Percentiles rank a stretch among this genome's conserved stretches.
Conservation (phyloP, 345 rosid genomes). For the Eucalyptus tenuipes region DNA sequence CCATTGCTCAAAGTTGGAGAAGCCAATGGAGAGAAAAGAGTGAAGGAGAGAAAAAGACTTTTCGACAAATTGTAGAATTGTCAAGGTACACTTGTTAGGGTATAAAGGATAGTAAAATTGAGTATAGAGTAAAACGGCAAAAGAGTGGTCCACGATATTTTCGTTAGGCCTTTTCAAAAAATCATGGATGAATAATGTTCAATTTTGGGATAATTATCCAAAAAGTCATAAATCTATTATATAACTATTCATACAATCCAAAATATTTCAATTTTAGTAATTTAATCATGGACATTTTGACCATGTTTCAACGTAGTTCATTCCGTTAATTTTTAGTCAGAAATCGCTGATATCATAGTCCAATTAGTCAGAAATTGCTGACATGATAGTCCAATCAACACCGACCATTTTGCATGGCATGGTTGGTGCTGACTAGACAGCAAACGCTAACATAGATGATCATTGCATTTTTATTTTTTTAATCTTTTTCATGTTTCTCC, state of each 20-base stretch:
- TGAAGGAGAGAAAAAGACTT: neutral
- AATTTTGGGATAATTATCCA: neutral
- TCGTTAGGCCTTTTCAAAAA: neutral
- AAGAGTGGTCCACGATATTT: neutral
- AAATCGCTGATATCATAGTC: neutral
- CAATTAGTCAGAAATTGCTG: neutral
- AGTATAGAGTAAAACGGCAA: neutral
- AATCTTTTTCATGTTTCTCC: neutral
- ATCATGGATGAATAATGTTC: neutral
- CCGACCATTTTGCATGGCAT: accelerated
- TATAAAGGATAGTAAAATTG: neutral
- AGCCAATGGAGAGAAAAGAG: neutral
- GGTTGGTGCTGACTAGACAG: accelerated
- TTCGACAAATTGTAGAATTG: neutral
- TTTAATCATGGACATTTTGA: neutral
- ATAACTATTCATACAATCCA: neutral
- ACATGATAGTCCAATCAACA: neutral
- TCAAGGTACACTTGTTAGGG: neutral
- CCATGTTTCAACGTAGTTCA: neutral
- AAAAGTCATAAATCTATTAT: neutral
- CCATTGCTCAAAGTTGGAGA: neutral
- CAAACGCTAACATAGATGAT: accelerated
- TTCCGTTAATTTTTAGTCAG: neutral
- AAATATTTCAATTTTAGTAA: neutral
- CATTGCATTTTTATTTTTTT: neutral